Evolutionary conservation across 345 rosid species (phyloP).

Genomic region (Syzygium grande): DNA sequence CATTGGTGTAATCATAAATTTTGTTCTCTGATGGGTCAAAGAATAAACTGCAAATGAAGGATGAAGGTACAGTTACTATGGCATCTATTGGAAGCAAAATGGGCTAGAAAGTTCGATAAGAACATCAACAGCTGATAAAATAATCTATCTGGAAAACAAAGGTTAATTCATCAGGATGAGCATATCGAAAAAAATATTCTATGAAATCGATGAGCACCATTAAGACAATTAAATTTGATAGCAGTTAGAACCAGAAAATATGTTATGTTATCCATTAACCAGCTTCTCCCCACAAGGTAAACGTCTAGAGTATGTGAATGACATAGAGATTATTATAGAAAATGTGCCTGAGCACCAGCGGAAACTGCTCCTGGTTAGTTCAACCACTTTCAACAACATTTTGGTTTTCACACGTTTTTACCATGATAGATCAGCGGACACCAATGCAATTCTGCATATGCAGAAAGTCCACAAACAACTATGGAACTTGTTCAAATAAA

Average conservation of each 20-base stretch:
- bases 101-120: not conserved
- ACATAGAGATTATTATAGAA: not conserved
- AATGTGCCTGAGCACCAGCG: not conserved
- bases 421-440: not conserved
- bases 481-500: not conserved
- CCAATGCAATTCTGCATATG: not conserved
- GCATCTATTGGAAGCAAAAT: not conserved
- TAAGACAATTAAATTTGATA: not conserved
- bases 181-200: not conserved
- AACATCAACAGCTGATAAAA: not conserved
- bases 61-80: not conserved
- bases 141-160: not conserved
- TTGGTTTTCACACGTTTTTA: not conserved
- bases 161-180: not conserved
- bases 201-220: not conserved
- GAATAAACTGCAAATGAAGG: conserved; percentile 36
- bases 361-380: not conserved
- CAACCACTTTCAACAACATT: not conserved
- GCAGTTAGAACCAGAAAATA: not conserved
- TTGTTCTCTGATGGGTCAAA: conserved; percentile 52
- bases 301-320: not conserved
- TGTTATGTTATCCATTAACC: not conserved
- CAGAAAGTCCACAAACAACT: not conserved
- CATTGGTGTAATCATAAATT: conserved; percentile 71
- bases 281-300: not conserved